phyloP scores from a whole-genome alignment of 768 basidiomycete genomes.

The Pholiota molesta region DNA sequence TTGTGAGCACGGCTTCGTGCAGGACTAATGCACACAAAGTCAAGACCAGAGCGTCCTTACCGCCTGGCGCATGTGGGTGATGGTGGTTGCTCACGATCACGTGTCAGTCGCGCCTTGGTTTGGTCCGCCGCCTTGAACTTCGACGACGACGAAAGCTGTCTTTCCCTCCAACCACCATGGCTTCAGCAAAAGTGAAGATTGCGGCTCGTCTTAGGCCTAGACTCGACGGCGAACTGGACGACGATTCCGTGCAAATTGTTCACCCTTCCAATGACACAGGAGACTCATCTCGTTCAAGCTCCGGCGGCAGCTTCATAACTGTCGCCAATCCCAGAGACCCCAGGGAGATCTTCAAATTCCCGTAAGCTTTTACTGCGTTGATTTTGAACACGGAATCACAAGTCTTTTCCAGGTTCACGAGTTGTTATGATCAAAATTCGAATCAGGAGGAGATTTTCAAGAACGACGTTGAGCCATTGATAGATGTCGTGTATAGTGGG shows the following conservation, averaged over 20 bases:
- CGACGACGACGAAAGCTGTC: too few species aligned
- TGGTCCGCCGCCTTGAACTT: constrained; percentile 5
- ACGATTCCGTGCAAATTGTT: constrained; percentile 59
- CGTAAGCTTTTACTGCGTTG: constrained; percentile 44
- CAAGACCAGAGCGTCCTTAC: too few species aligned
- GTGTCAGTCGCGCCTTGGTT: constrained; percentile 10
- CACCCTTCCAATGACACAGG: constrained; percentile 38
- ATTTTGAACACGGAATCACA: constrained; percentile 18
- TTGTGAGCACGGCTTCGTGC: too few species aligned
- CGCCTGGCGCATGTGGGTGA: too few species aligned
- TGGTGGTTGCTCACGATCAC: too few species aligned
- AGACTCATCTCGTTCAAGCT: constrained; percentile 28
- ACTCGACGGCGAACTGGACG: constrained; percentile 63
- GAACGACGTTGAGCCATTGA: constrained; percentile 73
- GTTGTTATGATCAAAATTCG: constrained; percentile 72
- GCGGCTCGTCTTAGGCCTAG: too few species aligned
- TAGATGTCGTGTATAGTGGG: constrained; percentile 78
- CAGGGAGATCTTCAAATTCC: constrained; percentile 76
- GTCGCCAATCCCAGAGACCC: constrained; percentile 74
- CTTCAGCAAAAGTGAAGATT: too few species aligned
- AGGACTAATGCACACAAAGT: too few species aligned
- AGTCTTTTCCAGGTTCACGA: constrained; percentile 55
- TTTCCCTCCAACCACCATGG: too few species aligned
- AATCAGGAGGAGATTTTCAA: constrained; percentile 79
- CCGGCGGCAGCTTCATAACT: constrained; percentile 51